Evolutionary conservation across 768 basidiomycete genomes (phyloP), one percentile per base, ranked within the genome.

Genomic region (Xerocomus potaroensis): DNA sequence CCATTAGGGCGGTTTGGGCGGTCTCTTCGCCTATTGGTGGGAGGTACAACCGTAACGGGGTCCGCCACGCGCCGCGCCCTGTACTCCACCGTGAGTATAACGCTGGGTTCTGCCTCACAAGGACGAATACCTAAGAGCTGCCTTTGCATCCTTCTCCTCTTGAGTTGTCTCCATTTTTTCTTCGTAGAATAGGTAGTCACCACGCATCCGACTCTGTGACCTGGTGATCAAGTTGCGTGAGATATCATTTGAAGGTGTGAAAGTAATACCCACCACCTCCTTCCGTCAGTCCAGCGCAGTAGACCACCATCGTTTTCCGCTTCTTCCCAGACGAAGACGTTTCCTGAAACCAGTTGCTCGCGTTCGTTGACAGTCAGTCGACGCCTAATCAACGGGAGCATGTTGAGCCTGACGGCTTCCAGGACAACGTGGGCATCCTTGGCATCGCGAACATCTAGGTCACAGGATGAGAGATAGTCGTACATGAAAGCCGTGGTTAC

Each of bases 261-360:
- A 18, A 30, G 38, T 37, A 10, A 21, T 12, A 50, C 69, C 38
- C 62, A 81, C 87, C 87, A 90, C 68, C 87, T 71, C 52, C 85
- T 72, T 12, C 87, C 87, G 60, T 90, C 87, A 15, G 87, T 90
- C 87, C 87, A 89, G 21, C 87, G 75, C 47, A 88, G 70, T 7
- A 65, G 44, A 7, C 79, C 81, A 40, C 83, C 83, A 40, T 87
- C 87, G 42, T 77, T 73, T 53, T 84, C 86, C 4, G 85, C 84
- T 62, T 90, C 87, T 56, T 90, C 87, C 87, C 87, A 90, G 31
- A 90, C 87, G 56, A 87, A 90, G 33, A 90, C 77, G 49, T 88
- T 84, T 2, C 87, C 87, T 41, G 85, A 84, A 31, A 62, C 61
- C 5, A 90, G 70, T 33, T 82, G 78, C 27, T 86, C 85, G 35